A percentile compares a stretch with the other conserved stretches of the same genome.
phyloP scores from a whole-genome alignment of 495 filamentous ascomycete species.

The Lasiosphaeriaceae sp. region DNA sequence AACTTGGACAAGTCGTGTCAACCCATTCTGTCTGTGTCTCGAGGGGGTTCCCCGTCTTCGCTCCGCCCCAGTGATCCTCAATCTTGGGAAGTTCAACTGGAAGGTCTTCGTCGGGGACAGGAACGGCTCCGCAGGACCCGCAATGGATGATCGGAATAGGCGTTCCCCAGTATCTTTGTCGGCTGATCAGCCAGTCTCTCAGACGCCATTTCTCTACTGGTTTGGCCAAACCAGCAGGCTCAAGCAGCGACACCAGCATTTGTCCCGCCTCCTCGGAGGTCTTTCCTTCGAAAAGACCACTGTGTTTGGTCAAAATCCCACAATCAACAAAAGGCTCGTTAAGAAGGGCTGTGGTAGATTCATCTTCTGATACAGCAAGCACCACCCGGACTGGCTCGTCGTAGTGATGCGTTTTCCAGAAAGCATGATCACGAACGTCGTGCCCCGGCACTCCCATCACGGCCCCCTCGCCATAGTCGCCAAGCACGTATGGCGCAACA shows the following conservation, averaged over 20 bases:
- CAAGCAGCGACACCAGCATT: slow-evolving; percentile 57
- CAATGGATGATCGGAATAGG: slow-evolving; percentile 91
- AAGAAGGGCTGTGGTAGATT: slow-evolving; percentile 33
- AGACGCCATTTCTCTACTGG: slow-evolving; percentile 68
- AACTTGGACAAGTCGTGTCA: slow-evolving; percentile 71
- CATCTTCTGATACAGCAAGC: slow-evolving; percentile 49
- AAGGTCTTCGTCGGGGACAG: slow-evolving; percentile 70
- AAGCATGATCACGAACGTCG: slow-evolving; percentile 69
- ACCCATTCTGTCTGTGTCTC: slow-evolving; percentile 69
- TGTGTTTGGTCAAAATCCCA: slow-evolving; percentile 62
- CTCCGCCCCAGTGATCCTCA: slow-evolving; percentile 60
- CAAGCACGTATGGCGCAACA: slow-evolving; percentile 80
- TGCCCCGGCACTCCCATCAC: slow-evolving; percentile 92
- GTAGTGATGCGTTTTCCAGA: slow-evolving; percentile 67
- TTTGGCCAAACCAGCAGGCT: slow-evolving; percentile 51
- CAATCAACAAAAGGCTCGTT: slow-evolving; percentile 54
- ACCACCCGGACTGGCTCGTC: slow-evolving; percentile 50
- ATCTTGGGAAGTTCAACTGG: slow-evolving; percentile 74
- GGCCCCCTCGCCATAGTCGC: slow-evolving; percentile 81
- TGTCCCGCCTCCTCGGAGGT: slow-evolving; percentile 59
- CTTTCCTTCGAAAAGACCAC: slow-evolving; percentile 56
- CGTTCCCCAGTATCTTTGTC: slow-evolving; percentile 87
- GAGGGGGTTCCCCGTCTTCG: slow-evolving; percentile 72
- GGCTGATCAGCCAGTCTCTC: slow-evolving; percentile 82
- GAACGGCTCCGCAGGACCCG: slow-evolving; percentile 67